Evolutionary conservation across 768 basidiomycete species (phyloP).

Genomic region (Pleurotus tuoliensis): DNA sequence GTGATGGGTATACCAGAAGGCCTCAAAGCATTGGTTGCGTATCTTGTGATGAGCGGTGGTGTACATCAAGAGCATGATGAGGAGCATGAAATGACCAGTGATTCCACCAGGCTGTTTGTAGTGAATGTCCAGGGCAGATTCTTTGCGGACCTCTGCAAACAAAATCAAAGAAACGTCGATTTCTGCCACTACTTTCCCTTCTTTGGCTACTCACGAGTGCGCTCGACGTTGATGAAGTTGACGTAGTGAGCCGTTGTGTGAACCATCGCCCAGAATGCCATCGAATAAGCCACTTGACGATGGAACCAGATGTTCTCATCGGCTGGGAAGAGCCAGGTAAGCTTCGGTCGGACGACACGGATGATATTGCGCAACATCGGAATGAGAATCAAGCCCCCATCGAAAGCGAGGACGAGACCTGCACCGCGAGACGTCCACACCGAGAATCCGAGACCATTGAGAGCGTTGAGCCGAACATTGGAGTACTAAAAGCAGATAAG

Average conservation of each 20-base stretch:
- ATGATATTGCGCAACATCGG: slow-evolving; percentile 90
- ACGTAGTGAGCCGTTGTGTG: slow-evolving; percentile 93
- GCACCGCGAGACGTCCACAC: slow-evolving; percentile 92
- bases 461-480: slow-evolving; percentile 60
- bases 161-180: neutral
- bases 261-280: slow-evolving; percentile 91
- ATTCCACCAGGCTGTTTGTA: slow-evolving; percentile 89
- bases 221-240: slow-evolving; percentile 91
- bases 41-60: slow-evolving; percentile 88
- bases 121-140: slow-evolving; percentile 79
- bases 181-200: too few relatives aligned
- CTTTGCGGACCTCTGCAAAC: slow-evolving; percentile 68
- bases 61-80: slow-evolving; percentile 93
- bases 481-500: slow-evolving; percentile 37
- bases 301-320: slow-evolving; percentile 98
- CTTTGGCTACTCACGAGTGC: slow-evolving; percentile 55
- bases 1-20: slow-evolving; percentile 97
- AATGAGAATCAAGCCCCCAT: slow-evolving; percentile 81
- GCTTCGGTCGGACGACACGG: slow-evolving; percentile 73
- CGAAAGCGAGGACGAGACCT: slow-evolving; percentile 83
- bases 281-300: slow-evolving; percentile 89
- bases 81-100: slow-evolving; percentile 92
- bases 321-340: slow-evolving; percentile 83
- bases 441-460: slow-evolving; percentile 78
- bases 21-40: slow-evolving; percentile 87